Evolutionary conservation across 139 green algal species (phyloP), one percentile per base, ranked within the genome.

Genomic region (Nannochloris sp.): DNA sequence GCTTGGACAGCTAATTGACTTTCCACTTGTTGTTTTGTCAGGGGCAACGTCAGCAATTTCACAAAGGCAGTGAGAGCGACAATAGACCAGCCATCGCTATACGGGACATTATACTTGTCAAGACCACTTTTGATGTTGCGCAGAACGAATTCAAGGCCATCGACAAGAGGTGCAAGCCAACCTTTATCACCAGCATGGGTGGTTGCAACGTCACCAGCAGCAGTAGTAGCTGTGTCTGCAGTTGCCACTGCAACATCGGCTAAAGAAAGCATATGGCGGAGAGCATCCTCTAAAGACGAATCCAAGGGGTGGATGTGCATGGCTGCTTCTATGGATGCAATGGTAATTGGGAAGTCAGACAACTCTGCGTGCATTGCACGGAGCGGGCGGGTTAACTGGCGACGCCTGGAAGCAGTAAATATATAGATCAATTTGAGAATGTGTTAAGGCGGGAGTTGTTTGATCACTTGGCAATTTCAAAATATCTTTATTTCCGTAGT

Each of bases 1-100:
- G 79, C 68, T 71, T 95, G 88, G 27, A 93, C 74, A 1, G 84
- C 77, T 54, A 97, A 65, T 1, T 73, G 55, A 0, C 70, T 85
- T 69, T 97, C 90, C 14, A 92, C 88, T 87, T 98, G 95, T 73
- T 97, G 89, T 75, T 96, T 91, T 15, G 89, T 89, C n/a, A 99
- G 82, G 3, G 93, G 93, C 61, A 90, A 97, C 1, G 94, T 99
- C 24, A 72, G 74, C 10, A 78, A 36, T 83, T 99, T 99, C 30
- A 98, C 87, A 38, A 93, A 9, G 6, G 92, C n/a, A 0, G 91
- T 97, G 12, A 97, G 78, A 33, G 88, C 54, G 44, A 97, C 89
- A 70, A 97, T 97, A 53, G 91, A 84, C 70, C 89, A 97, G 27
- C 91, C 91, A 68, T 98, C 98, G 2, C 83, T 85, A 73, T 99